Evolutionary conservation across 352 stramenopile species (phyloP), one percentile per base, ranked within the genome.

Genomic region (Vaucheria bursata): DNA sequence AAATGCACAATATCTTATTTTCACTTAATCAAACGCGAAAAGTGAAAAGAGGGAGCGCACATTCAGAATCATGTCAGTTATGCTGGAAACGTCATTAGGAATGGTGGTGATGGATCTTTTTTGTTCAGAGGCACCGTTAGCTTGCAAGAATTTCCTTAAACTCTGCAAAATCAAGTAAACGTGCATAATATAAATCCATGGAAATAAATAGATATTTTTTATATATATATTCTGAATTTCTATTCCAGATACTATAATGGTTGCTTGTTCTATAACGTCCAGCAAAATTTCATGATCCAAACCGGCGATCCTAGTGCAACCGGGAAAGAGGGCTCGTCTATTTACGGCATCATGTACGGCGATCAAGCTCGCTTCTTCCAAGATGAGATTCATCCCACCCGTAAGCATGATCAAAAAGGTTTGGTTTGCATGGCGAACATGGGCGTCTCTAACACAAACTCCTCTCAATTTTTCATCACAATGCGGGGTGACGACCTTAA

Each of bases 381-480:
- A 33, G 85, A 88, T 71, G 85, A 88, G 67, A 84, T 87, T 18
- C 69, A 75, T 33, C 64, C 74, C 5, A 66, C 69, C 29, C 75
- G 81, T 12, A 87, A 87, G 66, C 73, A 84, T 67, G 65, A 84
- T 34, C 72, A 76, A 34, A 78, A 75, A 31, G 87, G 87, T 29
- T 80, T 86, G 34, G 34, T 96, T 32, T 90, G 88, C 7, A 94
- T 97, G 87, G 91, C 91, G 31, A 93, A 36, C 37, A 75, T 35
- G 80, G 91, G 78, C 12, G 34, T 68, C 29, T 72, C 75, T 5
- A 79, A 83, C 66, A 79, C 68, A 0, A 83, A 83, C 39, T 71
- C 71, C 78, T 91, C 87, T 6, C 95, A 99, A 85, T 98, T 99
- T 79, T 95, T 98, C 81, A 95, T 99, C 82, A 98, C 95, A 31